phyloP scores from a whole-genome alignment of 108 stramenopile genomes.

The Aurantiochytrium sp. region DNA sequence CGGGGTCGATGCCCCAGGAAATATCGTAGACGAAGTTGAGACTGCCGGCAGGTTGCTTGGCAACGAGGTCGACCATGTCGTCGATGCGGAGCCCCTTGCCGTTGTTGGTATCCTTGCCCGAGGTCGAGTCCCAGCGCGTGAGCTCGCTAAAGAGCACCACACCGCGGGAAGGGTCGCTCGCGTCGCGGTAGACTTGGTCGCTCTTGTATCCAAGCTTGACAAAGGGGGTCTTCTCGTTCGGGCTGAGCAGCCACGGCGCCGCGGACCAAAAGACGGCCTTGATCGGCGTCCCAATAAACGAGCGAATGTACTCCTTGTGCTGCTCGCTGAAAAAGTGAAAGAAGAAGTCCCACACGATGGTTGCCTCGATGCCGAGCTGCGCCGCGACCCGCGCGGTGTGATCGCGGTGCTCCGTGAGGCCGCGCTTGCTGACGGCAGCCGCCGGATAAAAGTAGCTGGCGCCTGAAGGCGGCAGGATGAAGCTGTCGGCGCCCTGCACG shows the following conservation, averaged over 20 bases:
- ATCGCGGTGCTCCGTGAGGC: neutral
- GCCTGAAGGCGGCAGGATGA: slow-evolving; percentile 1
- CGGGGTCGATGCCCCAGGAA: neutral
- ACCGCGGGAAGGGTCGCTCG: neutral
- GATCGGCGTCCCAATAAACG: neutral
- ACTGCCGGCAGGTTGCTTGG: neutral
- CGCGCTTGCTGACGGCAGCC: neutral
- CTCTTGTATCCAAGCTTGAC: slow-evolving; percentile 16
- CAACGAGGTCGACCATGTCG: neutral
- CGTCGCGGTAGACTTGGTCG: neutral
- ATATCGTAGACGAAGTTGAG: slow-evolving; percentile 21
- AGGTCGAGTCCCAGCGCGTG: neutral
- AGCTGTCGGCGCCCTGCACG: neutral
- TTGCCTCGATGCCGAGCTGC: neutral
- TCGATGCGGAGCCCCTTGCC: neutral
- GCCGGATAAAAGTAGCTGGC: neutral
- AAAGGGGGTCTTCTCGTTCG: slow-evolving; percentile 11
- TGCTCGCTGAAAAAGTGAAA: neutral
- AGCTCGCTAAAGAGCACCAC: slow-evolving; percentile 13
- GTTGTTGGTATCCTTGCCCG: neutral
- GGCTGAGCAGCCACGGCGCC: slow-evolving; percentile 23
- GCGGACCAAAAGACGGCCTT: neutral
- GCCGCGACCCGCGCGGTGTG: neutral
- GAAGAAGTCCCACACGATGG: neutral
- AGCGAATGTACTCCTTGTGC: neutral